Conservation (phyloP, 139 green algal genomes). For the Auxenochlorella pyrenoidosa region DNA sequence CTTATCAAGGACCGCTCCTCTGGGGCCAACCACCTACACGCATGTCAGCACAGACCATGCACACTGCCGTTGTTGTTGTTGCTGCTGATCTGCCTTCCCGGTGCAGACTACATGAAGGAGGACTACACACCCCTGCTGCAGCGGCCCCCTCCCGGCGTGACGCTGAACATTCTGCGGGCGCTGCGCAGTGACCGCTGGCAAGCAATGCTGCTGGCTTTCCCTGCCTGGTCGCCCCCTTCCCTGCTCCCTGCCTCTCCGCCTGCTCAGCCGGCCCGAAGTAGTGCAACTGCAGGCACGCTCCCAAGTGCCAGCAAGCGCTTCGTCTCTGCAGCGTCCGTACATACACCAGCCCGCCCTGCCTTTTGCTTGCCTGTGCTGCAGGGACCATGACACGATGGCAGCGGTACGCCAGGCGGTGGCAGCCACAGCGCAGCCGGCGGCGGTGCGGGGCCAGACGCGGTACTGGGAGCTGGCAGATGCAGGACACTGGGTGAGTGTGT, state of each 20-base stretch:
- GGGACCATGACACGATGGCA: constrained; percentile 32
- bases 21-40: no score
- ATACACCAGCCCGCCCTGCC: not conserved
- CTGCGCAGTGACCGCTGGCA: constrained; percentile 28
- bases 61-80: no score
- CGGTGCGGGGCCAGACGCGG: constrained; percentile 9
- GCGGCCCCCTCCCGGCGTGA: constrained; percentile 54
- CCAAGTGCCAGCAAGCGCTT: no score
- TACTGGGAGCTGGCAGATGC: constrained; percentile 68
- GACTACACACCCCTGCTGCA: constrained; percentile 17
- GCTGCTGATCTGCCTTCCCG: no score
- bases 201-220: not conserved
- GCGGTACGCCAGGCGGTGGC: constrained; percentile 24
- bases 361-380: not conserved
- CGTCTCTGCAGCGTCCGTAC: no score
- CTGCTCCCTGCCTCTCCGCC: no score
- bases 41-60: no score
- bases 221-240: not conserved
- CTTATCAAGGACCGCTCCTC: no score
- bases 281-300: no score
- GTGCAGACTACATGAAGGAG: not conserved
- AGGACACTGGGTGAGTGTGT: constrained; percentile 69
- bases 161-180: constrained; percentile 73
- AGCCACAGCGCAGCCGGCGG: constrained; percentile 1
- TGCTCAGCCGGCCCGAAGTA: no score